These are phyloP conservation scores for Penicillium macrosclerotiorum DNA, from an alignment of 495 filamentous ascomycete species.

Conservation along the genomic window DNA sequence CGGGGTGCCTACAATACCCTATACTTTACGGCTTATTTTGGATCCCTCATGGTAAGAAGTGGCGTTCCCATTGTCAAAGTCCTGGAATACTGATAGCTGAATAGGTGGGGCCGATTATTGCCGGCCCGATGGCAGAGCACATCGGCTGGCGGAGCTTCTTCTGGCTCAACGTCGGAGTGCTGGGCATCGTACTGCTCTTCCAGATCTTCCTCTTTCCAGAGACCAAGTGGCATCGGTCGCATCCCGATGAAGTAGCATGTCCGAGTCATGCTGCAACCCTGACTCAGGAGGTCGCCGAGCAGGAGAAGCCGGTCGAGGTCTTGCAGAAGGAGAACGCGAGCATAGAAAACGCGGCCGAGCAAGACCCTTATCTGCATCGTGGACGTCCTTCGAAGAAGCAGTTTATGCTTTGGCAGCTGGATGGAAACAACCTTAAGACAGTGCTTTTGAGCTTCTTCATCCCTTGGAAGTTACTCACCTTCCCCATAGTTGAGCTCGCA, in stretches of 20 bases:
- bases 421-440: conserved; percentile 37
- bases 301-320: conserved; percentile 17
- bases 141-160: conserved; percentile 57
- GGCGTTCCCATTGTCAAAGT: background rate
- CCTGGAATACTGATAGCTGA: background rate
- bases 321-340: conserved; percentile 19
- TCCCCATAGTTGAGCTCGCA: conserved; percentile 62
- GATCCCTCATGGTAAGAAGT: conserved; percentile 35
- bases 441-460: conserved; percentile 42
- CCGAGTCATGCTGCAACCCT: background rate
- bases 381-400: conserved; percentile 54
- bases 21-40: conserved; percentile 58
- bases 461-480: conserved; percentile 57
- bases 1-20: conserved; percentile 64
- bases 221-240: conserved; percentile 54
- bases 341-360: conserved; percentile 13
- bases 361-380: conserved; percentile 40
- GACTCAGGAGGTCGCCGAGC: conserved; percentile 3
- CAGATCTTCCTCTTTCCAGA: conserved; percentile 60
- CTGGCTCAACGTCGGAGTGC: conserved; percentile 53
- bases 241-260: conserved; percentile 20
- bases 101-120: conserved; percentile 52
- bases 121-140: conserved; percentile 56
- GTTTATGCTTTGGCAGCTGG: conserved; percentile 52
- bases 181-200: conserved; percentile 46